phyloP scores from a whole-genome alignment of 208 protist species.

The Acanthamoeba quina region DNA sequence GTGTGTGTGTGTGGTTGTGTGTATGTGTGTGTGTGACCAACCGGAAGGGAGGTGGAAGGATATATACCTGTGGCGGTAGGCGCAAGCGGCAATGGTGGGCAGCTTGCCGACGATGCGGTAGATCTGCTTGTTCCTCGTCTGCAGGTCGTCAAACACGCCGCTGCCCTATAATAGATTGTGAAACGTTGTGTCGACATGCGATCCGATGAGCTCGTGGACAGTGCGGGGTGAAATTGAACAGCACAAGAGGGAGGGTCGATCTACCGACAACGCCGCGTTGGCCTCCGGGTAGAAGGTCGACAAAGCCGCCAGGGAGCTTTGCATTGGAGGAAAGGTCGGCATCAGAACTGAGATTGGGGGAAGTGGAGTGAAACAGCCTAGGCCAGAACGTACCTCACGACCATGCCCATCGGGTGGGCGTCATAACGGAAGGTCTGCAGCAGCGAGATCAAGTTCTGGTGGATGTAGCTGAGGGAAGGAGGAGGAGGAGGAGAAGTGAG shows the following conservation, averaged over 20 bases:
- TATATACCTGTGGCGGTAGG: conserved; percentile 86
- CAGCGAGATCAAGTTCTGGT: conserved; percentile 86
- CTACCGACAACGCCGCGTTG: conserved; percentile 81
- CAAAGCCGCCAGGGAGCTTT: conserved; percentile 77
- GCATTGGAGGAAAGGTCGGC: not conserved
- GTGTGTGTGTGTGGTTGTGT: too few species aligned
- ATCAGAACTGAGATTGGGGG: not conserved
- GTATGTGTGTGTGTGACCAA: too few species aligned
- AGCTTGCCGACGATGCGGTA: conserved; percentile 91
- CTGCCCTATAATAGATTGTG: too few species aligned
- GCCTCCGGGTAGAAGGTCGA: conserved; percentile 87
- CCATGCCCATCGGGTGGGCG: conserved; percentile 89
- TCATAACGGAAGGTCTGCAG: conserved; percentile 89
- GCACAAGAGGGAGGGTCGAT: not conserved
- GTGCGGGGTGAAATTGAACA: too few species aligned
- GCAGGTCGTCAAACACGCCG: conserved; percentile 78
- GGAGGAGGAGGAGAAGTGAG: not conserved
- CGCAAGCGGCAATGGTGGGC: conserved; percentile 90
- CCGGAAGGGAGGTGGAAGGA: not conserved
- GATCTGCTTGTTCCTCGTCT: conserved; percentile 87
- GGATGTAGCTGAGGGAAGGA: conserved; percentile 64
- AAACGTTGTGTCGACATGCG: too few species aligned
- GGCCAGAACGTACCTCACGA: conserved; percentile 72
- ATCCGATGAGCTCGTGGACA: too few species aligned
- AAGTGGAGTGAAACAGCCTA: too few species aligned